Conservation (phyloP, 108 stramenopile species). For the Fragilaria radians region DNA sequence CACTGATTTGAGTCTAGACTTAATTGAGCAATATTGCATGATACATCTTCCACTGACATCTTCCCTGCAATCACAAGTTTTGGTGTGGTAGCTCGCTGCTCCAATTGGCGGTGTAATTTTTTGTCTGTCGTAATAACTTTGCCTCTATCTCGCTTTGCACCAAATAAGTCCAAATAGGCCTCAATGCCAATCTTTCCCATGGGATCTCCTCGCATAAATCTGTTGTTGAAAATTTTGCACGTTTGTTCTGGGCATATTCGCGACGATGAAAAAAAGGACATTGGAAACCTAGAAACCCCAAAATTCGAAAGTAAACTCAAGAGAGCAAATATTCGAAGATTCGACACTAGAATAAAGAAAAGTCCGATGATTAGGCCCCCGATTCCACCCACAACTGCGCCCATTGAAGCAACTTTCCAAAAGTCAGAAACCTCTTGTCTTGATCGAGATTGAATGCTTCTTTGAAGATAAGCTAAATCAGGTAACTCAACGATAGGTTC, state of each 20-base stretch:
- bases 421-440: background rate
- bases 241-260: background rate
- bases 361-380: background rate
- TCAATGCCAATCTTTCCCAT: background rate
- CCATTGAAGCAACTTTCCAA: background rate
- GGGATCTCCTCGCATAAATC: background rate
- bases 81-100: conserved; percentile 5
- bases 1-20: conserved; percentile 59
- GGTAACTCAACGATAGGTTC: background rate
- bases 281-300: background rate
- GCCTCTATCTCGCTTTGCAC: background rate
- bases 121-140: background rate
- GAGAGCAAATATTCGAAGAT: background rate
- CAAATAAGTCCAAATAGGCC: background rate
- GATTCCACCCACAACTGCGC: background rate
- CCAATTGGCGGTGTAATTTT: background rate
- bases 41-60: conserved; percentile 68
- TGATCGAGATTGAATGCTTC: background rate
- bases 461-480: background rate
- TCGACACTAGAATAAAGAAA: background rate
- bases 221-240: background rate
- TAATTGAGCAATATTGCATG: conserved; percentile 80
- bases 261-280: background rate
- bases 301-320: background rate
- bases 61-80: conserved; percentile 83